Base-by-base conservation (phyloP, 2,329 filamentous ascomycete species). In the Penicillium verrucosum region DNA sequence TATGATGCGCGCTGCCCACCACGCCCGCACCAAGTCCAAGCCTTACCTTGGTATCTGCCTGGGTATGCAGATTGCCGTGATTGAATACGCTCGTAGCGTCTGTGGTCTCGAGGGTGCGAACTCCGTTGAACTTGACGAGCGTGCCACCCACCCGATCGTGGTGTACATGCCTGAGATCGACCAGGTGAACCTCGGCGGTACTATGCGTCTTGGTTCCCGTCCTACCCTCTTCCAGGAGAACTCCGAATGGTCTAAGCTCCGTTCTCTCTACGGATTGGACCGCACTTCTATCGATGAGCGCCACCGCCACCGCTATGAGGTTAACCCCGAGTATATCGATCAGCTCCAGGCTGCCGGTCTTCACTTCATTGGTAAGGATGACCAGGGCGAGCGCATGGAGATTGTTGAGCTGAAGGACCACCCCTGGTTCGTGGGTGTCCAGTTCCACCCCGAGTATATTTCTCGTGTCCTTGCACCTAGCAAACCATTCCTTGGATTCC, bases 91-190 rank as follows among this genome's bases (percentile, higher is more conserved):
- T 1, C 86, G 91, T 40, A 86, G 90, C 62, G 78, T 92, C 1
- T 89, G 86, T 75, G 84, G 83, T 23, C 80, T 91, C 59, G 73
- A 75, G 7, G 74, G 78, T 43, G 84, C 84, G 0, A 80, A 79
- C 5, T 83, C 80, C 3, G 79, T 78, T 54, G 84, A 87, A 63
- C 81, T 86, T 62, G 74, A 83, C 48, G 71, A 75, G 23, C 59
- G 71, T 12, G 82, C 85, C n/a, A 77, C 85, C 42, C 80, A 91
- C 68, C 85, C 84, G n/a, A 83, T 90, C 34, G 85, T 97, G 65
- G 84, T 97, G 64, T 93, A 89, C 77, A 97, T 97, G 93, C 93
- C 92, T 1, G 93, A 97, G 72, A 84, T 89, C 65, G 84, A 88
- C 74, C 85, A 86, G 69, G 81, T 80, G 18, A 86, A 87, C 60